Conservation (phyloP, 495 filamentous ascomycete species). For the Thermothielavioides terrestris region DNA sequence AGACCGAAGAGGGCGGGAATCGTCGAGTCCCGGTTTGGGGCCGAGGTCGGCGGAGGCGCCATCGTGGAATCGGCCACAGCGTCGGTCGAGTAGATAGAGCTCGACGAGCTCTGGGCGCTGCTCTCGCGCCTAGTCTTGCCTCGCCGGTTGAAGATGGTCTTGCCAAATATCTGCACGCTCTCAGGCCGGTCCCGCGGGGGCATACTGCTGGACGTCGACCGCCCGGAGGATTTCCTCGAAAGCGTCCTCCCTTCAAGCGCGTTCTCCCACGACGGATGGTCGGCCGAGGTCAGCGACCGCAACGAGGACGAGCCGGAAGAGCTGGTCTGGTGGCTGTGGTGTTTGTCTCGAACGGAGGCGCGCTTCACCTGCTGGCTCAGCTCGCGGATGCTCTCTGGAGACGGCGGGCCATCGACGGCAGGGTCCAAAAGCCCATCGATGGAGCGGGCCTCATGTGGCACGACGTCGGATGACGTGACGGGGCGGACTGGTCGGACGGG, state of each 20-base stretch:
- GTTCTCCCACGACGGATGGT: conserved; percentile 38
- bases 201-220: conserved; percentile 38
- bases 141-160: conserved; percentile 41
- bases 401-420: conserved; percentile 45
- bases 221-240: conserved; percentile 43
- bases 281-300: conserved; percentile 31
- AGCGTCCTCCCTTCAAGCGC: conserved; percentile 31
- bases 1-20: conserved; percentile 37
- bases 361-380: conserved; percentile 44
- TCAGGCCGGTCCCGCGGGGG: conserved; percentile 42
- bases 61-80: conserved; percentile 17
- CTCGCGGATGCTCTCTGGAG: conserved; percentile 45
- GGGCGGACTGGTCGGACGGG: conserved; percentile 5
- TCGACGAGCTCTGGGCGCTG: conserved; percentile 33
- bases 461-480: conserved; percentile 9
- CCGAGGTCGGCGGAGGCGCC: conserved; percentile 13
- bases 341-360: conserved; percentile 36
- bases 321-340: conserved; percentile 36
- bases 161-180: conserved; percentile 47
- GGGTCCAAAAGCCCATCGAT: conserved; percentile 36
- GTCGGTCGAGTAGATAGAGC: conserved; percentile 34
- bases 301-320: conserved; percentile 43
- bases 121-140: conserved; percentile 36
- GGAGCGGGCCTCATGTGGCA: conserved; percentile 18
- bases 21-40: conserved; percentile 29